phyloP scores from a whole-genome alignment of 345 rosid species.

The Tarenaya hassleriana region DNA sequence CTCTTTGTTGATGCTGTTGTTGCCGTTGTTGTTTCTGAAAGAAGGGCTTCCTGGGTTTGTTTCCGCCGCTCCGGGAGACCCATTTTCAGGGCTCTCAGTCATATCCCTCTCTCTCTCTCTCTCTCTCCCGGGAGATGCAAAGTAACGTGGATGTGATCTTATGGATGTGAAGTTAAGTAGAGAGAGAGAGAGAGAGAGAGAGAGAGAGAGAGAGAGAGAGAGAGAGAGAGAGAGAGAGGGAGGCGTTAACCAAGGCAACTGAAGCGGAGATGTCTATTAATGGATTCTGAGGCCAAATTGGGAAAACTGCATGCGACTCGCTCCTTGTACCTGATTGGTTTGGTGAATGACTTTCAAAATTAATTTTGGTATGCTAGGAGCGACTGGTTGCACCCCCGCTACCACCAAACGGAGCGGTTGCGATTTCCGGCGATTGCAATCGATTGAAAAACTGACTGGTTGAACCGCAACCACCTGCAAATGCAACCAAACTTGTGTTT shows the following conservation, averaged over 20 bases:
- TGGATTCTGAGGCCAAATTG: conserved; percentile 18
- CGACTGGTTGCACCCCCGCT: too few species aligned
- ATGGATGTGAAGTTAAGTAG: conserved; percentile 22
- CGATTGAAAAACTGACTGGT: too few species aligned
- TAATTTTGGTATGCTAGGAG: too few species aligned
- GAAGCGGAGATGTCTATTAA: conserved; percentile 21
- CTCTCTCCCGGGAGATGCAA: conserved; percentile 14
- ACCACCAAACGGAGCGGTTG: too few species aligned
- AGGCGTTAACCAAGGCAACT: conserved; percentile 22
- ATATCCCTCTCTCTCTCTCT: conserved; percentile 23
- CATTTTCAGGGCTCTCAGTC: conserved; percentile 51
- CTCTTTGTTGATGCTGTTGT: conserved; percentile 37
- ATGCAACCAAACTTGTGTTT: too few species aligned
- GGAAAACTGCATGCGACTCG: conserved; percentile 25
- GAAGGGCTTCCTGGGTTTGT: conserved; percentile 57
- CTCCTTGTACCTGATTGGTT: neutral
- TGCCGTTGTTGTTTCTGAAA: conserved; percentile 23
- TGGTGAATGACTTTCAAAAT: too few species aligned
- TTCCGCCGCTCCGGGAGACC: conserved; percentile 18
- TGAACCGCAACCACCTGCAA: too few species aligned
- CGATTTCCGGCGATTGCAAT: too few species aligned
- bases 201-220: too few species aligned
- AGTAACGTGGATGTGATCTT: conserved; percentile 16
- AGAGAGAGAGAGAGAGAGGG: too few species aligned
- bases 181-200: too few species aligned